Percentiles rank a stretch among this genome's conserved stretches.
Conservation (phyloP, 495 filamentous ascomycete genomes). For the Pseudomonodictys pantanalensis region DNA sequence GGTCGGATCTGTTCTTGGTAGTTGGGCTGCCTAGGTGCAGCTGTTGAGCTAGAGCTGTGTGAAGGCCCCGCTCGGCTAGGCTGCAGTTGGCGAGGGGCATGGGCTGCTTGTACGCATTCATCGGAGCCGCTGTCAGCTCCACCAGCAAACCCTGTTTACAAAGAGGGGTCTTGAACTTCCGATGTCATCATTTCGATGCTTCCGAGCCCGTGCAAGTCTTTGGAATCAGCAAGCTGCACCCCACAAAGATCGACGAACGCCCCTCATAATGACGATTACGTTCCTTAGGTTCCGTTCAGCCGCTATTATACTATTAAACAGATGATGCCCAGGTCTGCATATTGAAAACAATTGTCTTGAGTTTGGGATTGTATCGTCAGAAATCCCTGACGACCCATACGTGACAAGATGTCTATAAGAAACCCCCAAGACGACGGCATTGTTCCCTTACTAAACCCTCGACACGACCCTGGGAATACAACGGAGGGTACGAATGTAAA, state of each 20-base stretch:
- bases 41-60: too few species aligned
- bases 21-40: too few species aligned
- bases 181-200: not conserved
- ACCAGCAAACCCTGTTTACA: too few species aligned
- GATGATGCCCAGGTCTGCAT: not conserved
- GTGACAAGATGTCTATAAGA: too few species aligned
- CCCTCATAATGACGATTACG: conserved; percentile 1
- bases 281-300: not conserved
- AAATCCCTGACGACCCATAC: too few species aligned
- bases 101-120: not conserved
- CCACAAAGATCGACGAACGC: conserved; percentile 1
- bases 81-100: too few species aligned
- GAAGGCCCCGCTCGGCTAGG: too few species aligned
- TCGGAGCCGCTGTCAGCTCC: too few species aligned
- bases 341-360: not conserved
- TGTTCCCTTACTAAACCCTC: conserved; percentile 1
- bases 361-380: not conserved
- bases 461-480: conserved; percentile 2
- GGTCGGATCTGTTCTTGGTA: too few species aligned
- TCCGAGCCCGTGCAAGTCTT: not conserved
- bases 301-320: not conserved
- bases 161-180: too few species aligned
- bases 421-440: not conserved
- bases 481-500: not conserved
- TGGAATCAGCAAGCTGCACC: conserved; percentile 30